A percentile compares a stretch with the other conserved stretches of the same genome.
phyloP scores from a whole-genome alignment of 1,139 yeast genomes.

The Lodderomyces margitis region DNA sequence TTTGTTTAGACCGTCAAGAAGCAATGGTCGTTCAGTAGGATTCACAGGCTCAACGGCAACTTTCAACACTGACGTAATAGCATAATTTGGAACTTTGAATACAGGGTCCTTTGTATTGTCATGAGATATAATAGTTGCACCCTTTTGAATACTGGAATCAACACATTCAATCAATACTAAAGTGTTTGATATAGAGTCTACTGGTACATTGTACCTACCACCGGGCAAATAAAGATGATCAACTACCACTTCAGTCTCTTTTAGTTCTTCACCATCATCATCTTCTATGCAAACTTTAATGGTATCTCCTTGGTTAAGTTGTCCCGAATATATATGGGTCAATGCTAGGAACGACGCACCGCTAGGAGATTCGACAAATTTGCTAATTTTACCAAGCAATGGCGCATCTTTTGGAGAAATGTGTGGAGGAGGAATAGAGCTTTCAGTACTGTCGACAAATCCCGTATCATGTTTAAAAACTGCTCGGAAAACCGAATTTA shows the following conservation, averaged over 20 bases:
- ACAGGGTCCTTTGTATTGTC: constrained; percentile 9
- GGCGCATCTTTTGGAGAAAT: not conserved
- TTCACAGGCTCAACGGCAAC: constrained; percentile 79
- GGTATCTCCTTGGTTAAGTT: constrained; percentile 43
- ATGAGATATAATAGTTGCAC: constrained; percentile 42
- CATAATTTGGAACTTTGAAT: constrained; percentile 43
- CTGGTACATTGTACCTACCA: constrained; percentile 65
- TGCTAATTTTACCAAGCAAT: constrained; percentile 57
- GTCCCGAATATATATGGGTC: constrained; percentile 64
- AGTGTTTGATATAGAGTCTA: constrained; percentile 61
- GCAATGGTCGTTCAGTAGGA: constrained; percentile 75
- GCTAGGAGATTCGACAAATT: constrained; percentile 54
- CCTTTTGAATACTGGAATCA: constrained; percentile 54
- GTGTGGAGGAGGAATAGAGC: constrained; percentile 41
- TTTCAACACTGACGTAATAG: constrained; percentile 64
- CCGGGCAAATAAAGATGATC: constrained; percentile 59
- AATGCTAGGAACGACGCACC: constrained; percentile 50
- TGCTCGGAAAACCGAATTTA: constrained; percentile 51
- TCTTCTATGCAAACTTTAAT: constrained; percentile 60
- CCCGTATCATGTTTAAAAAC: constrained; percentile 53
- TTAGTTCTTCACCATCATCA: constrained; percentile 54
- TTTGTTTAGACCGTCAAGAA: constrained; percentile 65
- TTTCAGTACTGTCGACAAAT: constrained; percentile 50
- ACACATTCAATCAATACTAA: constrained; percentile 67
- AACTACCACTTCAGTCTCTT: constrained; percentile 32